Evolutionary conservation across 176 grass and related monocot genomes (phyloP), one percentile per base, ranked within the genome.

Genomic region (Cocos nucifera): DNA sequence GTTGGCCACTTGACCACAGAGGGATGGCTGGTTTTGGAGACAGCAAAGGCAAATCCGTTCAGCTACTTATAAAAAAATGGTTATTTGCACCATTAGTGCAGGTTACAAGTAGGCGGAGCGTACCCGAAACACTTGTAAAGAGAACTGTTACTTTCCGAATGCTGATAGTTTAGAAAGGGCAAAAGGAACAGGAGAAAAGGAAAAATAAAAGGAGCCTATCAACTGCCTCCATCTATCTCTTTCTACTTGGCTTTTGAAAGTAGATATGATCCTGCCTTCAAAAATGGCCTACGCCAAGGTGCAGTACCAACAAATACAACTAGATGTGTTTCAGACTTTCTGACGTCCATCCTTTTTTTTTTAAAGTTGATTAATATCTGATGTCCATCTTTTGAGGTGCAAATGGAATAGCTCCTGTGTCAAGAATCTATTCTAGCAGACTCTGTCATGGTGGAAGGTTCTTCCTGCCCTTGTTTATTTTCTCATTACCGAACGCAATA

Each of bases 201-300:
- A 35, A 35, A 9, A 35, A 35, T 9, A 35, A 35, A 35, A 69
- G 65, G 63, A 59, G 58, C 68, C 15, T 58, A 68, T 59, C 68
- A 85, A 72, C 77, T 76, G 67, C 67, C 49, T 44, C 53, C 54
- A 68, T 19, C 51, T 59, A 29, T 63, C 50, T 21, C 60, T 28
- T 59, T 63, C 17, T 63, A 9, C 71, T 70, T 78, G 65, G 61
- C 75, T 63, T 84, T 78, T 66, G 64, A 48, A 70, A 61, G 28
- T 51, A 75, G 10, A 44, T 14, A 44, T 12, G 6, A 44, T 12
- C 32, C 9, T 44, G 35, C 35, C 35, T 14, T 44, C 35, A 12
- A 12, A 44, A 44, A 44, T 44, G 35, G 1, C 35, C 35, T 44
- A 44, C 2, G 10, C 35, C 35, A 44, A 44, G 35, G 9, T 44